Evolutionary conservation across 495 filamentous ascomycete genomes (phyloP).

Genomic region (Talaromyces proteolyticus): DNA sequence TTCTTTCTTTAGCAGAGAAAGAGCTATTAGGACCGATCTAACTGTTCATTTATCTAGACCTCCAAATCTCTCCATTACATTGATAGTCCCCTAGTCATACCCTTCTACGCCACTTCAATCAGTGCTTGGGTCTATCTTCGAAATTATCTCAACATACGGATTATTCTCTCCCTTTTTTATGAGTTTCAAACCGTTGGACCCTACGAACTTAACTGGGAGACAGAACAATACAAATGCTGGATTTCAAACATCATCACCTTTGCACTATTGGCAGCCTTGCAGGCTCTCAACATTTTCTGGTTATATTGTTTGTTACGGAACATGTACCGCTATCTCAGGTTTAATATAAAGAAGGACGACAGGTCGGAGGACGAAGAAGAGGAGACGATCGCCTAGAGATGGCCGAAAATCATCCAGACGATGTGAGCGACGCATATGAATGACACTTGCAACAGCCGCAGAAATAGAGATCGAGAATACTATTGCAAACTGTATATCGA

Average conservation of each 20-base stretch:
- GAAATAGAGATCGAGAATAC: too few relatives aligned
- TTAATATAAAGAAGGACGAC: conserved; percentile 3
- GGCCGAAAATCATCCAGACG: too few relatives aligned
- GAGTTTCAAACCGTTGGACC: conserved; percentile 78
- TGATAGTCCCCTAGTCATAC: conserved; percentile 60
- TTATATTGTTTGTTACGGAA: conserved; percentile 59
- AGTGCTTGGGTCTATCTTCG: conserved; percentile 79
- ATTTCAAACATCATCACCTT: conserved; percentile 62
- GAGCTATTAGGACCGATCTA: too few relatives aligned
- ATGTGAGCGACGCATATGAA: too few relatives aligned
- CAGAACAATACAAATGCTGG: conserved; percentile 66
- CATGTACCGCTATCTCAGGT: conserved; percentile 3
- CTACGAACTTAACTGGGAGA: conserved; percentile 72
- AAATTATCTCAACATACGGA: conserved; percentile 78
- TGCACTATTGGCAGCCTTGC: conserved; percentile 55
- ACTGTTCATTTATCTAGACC: conserved; percentile 44
- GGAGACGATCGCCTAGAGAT: not conserved
- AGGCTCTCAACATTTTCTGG: conserved; percentile 75
- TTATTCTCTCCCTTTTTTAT: conserved; percentile 66
- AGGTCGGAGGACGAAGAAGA: conserved; percentile 4
- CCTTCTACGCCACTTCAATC: conserved; percentile 74
- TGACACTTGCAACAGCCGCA: too few relatives aligned
- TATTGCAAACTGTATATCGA: too few relatives aligned
- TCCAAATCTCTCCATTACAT: conserved; percentile 87
- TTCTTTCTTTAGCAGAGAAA: too few relatives aligned